Evolutionary conservation across 495 filamentous ascomycete species (phyloP).

Genomic region (Trypethelium eluteriae): DNA sequence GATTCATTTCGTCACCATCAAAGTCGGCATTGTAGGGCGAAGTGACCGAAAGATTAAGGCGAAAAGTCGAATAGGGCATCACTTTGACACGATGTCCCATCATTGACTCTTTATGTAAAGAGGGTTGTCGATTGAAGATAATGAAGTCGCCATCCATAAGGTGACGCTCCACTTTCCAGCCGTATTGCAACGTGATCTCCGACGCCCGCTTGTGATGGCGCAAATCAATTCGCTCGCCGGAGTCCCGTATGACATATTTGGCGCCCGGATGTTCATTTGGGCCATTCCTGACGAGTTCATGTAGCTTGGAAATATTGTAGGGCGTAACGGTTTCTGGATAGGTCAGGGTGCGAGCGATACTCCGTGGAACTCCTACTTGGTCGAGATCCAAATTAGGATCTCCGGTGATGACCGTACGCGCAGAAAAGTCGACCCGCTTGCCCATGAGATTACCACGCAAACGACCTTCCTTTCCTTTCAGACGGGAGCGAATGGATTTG

Average conservation of each 20-base stretch:
- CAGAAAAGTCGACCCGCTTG: slow-evolving; percentile 98
- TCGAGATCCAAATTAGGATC: slow-evolving; percentile 94
- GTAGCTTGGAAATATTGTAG: slow-evolving; percentile 92
- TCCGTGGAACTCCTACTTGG: slow-evolving; percentile 88
- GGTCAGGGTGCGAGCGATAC: slow-evolving; percentile 81
- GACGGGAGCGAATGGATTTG: slow-evolving; percentile 88
- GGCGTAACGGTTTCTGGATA: slow-evolving; percentile 97
- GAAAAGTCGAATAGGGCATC: slow-evolving; percentile 98
- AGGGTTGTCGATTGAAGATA: slow-evolving; percentile 98
- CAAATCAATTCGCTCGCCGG: slow-evolving; percentile 88
- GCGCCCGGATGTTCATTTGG: slow-evolving; percentile 92
- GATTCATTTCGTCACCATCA: slow-evolving; percentile 99
- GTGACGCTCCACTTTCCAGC: slow-evolving; percentile 97
- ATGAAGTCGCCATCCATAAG: slow-evolving; percentile 93
- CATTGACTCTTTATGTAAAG: slow-evolving; percentile 99
- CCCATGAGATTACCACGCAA: slow-evolving; percentile 98
- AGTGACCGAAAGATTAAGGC: slow-evolving; percentile 93
- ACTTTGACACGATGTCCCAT: slow-evolving; percentile 97
- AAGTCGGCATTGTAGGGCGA: slow-evolving; percentile 99
- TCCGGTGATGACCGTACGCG: slow-evolving; percentile 97
- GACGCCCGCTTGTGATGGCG: slow-evolving; percentile 80
- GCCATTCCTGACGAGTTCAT: slow-evolving; percentile 79
- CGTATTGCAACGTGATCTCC: slow-evolving; percentile 77
- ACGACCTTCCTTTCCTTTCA: slow-evolving; percentile 98
- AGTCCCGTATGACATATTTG: slow-evolving; percentile 85